Evolutionary conservation across 306 rosid species (phyloP).

Genomic region (Aeschynomene evenia): DNA sequence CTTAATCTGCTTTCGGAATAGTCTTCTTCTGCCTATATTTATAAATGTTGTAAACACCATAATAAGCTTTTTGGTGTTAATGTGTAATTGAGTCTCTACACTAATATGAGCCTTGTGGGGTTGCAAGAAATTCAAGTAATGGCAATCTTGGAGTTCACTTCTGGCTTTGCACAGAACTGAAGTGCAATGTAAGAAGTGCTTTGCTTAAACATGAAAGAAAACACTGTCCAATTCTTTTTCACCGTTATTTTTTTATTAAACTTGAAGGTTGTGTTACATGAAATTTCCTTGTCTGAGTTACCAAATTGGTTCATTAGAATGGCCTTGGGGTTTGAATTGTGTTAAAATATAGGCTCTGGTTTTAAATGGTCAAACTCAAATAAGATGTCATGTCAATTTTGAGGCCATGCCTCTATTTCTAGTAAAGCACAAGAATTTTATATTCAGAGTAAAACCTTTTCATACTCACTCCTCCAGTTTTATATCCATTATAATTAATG

Average conservation of each 20-base stretch:
- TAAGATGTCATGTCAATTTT: constrained; percentile 37
- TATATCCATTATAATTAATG: constrained; percentile 6
- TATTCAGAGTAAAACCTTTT: constrained; percentile 6
- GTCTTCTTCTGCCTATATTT: constrained; percentile 20
- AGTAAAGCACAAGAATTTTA: constrained; percentile 20
- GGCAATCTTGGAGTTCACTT: constrained; percentile 68
- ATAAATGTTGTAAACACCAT: background rate
- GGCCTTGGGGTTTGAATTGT: background rate
- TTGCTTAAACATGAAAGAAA: constrained; percentile 63
- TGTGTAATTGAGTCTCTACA: background rate
- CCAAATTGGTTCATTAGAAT: constrained; percentile 1
- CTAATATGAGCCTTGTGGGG: constrained; percentile 6
- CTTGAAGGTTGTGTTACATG: constrained; percentile 29
- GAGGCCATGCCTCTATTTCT: constrained; percentile 28
- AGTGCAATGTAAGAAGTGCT: constrained; percentile 45
- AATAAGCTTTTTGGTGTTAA: constrained; percentile 17
- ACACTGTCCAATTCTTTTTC: constrained; percentile 23
- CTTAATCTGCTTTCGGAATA: constrained; percentile 2
- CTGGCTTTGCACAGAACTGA: constrained; percentile 48
- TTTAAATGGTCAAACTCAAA: constrained; percentile 33
- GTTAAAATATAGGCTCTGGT: background rate
- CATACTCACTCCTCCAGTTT: constrained; percentile 6
- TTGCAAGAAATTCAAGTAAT: constrained; percentile 55
- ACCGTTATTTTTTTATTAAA: constrained; percentile 28
- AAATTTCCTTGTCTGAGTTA: constrained; percentile 8